Conservation (phyloP, 2,329 filamentous ascomycete species). For the Aspergillus pseudoviridinutans region DNA sequence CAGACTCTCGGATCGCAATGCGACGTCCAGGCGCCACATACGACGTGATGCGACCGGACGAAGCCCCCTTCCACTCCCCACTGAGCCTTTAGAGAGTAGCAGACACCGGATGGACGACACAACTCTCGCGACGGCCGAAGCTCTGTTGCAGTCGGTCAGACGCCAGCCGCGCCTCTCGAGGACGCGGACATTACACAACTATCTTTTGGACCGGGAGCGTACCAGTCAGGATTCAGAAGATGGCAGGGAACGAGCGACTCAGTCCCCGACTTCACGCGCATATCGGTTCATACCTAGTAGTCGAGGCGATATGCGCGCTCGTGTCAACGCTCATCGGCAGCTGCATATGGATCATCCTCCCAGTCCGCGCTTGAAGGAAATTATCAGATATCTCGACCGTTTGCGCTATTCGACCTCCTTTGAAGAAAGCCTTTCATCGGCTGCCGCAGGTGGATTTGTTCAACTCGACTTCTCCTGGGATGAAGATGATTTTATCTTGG, state of each 20-base stretch:
- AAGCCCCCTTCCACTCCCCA: constrained; percentile 14
- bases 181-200: constrained; percentile 37
- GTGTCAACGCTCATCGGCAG: constrained; percentile 35
- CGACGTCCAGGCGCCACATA: constrained; percentile 19
- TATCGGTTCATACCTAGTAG: constrained; percentile 31
- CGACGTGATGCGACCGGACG: constrained; percentile 21
- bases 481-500: constrained; percentile 55
- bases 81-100: constrained; percentile 22
- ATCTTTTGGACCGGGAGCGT: constrained; percentile 34
- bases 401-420: constrained; percentile 52
- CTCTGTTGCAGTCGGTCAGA: constrained; percentile 39
- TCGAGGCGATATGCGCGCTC: constrained; percentile 31
- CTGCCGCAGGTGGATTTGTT: constrained; percentile 51
- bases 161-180: constrained; percentile 38
- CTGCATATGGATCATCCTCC: constrained; percentile 32
- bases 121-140: constrained; percentile 32
- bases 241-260: constrained; percentile 13
- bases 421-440: constrained; percentile 52
- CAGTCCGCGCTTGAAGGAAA: constrained; percentile 49
- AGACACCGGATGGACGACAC: constrained; percentile 19
- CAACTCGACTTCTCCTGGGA: constrained; percentile 51
- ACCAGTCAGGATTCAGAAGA: constrained; percentile 23
- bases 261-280: constrained; percentile 20
- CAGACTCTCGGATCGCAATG: constrained; percentile 23
- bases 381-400: constrained; percentile 59